Conservation (phyloP, 345 rosid species). For the Lagerstroemia speciosa region DNA sequence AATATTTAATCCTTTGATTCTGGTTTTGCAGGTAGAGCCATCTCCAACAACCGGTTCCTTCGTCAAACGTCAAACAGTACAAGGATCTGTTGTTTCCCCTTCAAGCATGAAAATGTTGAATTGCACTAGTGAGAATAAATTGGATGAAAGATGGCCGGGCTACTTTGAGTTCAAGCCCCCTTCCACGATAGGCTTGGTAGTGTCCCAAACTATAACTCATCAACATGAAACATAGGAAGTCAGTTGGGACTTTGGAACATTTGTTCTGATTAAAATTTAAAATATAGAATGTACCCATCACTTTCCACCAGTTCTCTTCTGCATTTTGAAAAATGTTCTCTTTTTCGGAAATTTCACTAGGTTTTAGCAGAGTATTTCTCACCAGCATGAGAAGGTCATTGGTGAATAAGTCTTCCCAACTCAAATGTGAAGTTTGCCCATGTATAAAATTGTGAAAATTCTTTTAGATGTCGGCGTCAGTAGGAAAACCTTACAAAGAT, state of each 20-base stretch:
- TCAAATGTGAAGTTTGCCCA: background rate
- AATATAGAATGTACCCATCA: background rate
- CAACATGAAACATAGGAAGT: background rate
- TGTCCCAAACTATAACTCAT: constrained; percentile 5
- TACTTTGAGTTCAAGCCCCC: constrained; percentile 76
- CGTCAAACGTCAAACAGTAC: constrained; percentile 45
- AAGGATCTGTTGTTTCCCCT: constrained; percentile 26
- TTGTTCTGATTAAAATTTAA: background rate
- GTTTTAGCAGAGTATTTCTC: background rate
- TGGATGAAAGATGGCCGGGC: constrained; percentile 38
- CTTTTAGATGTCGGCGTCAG: background rate
- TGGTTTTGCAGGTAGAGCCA: constrained; percentile 72
- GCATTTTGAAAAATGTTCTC: background rate
- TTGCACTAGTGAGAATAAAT: constrained; percentile 26
- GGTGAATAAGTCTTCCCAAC: background rate
- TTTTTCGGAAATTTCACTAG: background rate
- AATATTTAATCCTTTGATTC: constrained; percentile 14
- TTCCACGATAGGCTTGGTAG: constrained; percentile 63
- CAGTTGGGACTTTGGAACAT: background rate
- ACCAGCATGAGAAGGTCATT: background rate
- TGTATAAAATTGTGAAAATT: background rate
- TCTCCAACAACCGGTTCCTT: constrained; percentile 95
- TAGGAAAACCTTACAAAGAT: no score
- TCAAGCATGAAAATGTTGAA: constrained; percentile 27
- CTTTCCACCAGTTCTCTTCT: background rate